phyloP scores from a whole-genome alignment of 2,329 filamentous ascomycete genomes.

The Stagonosporopsis rhizophila region DNA sequence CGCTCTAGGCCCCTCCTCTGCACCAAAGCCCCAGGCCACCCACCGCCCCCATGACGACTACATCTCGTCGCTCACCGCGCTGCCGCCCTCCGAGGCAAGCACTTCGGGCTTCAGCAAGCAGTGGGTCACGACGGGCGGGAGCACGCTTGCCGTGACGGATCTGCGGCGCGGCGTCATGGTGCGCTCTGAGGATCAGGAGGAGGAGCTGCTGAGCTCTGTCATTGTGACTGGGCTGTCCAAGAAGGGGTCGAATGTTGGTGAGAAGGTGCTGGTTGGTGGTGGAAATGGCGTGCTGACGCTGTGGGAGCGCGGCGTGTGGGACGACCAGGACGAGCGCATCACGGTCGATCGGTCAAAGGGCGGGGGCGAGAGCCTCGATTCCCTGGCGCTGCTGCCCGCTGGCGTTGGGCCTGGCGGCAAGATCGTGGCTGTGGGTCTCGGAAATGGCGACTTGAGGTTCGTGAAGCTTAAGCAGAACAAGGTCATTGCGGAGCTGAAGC shows the following conservation, averaged over 20 bases:
- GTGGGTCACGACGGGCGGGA: conserved; percentile 92
- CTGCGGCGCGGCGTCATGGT: conserved; percentile 84
- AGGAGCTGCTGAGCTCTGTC: conserved; percentile 83
- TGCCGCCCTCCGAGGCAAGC: conserved; percentile 79
- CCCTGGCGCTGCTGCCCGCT: conserved; percentile 74
- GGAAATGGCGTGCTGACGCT: conserved; percentile 83
- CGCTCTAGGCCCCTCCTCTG: conserved; percentile 54
- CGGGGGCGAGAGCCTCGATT: conserved; percentile 81
- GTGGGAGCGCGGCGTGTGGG: conserved; percentile 95
- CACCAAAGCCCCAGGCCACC: conserved; percentile 72
- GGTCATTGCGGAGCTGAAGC: conserved; percentile 70
- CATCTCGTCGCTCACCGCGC: conserved; percentile 82
- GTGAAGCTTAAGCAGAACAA: conserved; percentile 78
- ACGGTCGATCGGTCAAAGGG: conserved; percentile 69
- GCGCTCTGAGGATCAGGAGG: conserved; percentile 92
- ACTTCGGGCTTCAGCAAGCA: conserved; percentile 92
- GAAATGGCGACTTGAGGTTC: conserved; percentile 79
- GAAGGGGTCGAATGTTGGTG: conserved; percentile 72
- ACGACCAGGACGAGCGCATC: conserved; percentile 91
- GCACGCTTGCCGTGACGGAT: conserved; percentile 89
- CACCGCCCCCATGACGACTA: conserved; percentile 92
- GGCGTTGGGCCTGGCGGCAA: conserved; percentile 71
- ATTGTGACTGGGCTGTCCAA: conserved; percentile 80
- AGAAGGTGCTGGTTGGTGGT: conserved; percentile 78
- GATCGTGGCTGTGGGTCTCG: conserved; percentile 79